phyloP scores from a whole-genome alignment of 2,329 filamentous ascomycete species.

The Colletotrichum sp. region DNA sequence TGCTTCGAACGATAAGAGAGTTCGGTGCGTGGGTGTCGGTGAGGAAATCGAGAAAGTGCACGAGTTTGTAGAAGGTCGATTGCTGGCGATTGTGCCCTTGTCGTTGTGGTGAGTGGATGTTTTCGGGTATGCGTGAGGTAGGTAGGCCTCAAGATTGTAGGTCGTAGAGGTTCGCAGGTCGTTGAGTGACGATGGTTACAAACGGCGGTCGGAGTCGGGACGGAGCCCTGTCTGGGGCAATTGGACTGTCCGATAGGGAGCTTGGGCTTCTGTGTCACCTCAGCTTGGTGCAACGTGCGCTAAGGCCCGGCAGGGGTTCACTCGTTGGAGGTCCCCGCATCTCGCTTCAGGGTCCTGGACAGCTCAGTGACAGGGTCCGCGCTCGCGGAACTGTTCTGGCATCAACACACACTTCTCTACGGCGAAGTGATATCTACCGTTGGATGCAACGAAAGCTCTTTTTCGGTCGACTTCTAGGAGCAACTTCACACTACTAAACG shows the following conservation, averaged over 20 bases:
- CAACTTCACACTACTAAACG: background rate
- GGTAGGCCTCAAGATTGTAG: background rate
- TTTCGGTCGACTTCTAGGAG: background rate
- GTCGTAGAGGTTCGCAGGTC: background rate
- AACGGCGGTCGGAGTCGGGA: constrained; percentile 3
- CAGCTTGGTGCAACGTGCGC: background rate
- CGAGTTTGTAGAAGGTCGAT: background rate
- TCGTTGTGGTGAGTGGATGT: background rate
- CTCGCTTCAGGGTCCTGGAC: background rate
- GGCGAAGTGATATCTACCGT: background rate
- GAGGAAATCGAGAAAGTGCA: background rate
- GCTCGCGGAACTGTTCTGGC: background rate
- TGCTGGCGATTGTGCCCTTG: background rate
- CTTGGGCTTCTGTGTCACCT: constrained; percentile 7
- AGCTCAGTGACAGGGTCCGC: background rate
- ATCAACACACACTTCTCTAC: background rate
- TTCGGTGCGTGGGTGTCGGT: background rate
- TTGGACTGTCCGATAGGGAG: background rate
- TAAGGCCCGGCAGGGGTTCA: constrained; percentile 4
- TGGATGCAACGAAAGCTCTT: background rate
- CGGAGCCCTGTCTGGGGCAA: background rate
- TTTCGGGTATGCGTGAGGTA: background rate
- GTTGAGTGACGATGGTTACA: background rate
- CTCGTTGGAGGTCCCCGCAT: background rate
- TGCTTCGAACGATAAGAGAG: background rate